Conservation (phyloP, 176 grass and related monocot genomes). For the Carex littledalei region DNA sequence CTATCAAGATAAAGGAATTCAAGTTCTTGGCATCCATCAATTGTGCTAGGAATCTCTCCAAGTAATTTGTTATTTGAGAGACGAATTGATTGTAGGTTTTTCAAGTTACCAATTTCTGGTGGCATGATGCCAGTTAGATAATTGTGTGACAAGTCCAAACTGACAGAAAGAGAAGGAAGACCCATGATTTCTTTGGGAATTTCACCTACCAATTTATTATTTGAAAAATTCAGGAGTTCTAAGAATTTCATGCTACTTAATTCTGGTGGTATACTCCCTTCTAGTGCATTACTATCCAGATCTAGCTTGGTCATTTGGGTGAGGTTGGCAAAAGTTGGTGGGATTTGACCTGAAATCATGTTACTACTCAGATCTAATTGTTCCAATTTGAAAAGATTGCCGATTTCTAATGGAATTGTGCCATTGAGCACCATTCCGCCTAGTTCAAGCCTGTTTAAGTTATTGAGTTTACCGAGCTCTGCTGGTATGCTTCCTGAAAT, state of each 20-base stretch:
- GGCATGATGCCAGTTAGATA: not conserved
- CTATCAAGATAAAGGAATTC: slow-evolving; percentile 9
- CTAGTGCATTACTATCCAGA: not conserved
- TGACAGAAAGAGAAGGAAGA: not conserved
- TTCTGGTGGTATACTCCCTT: not conserved
- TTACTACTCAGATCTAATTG: not conserved
- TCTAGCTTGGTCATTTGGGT: not conserved
- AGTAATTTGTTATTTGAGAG: slow-evolving; percentile 25
- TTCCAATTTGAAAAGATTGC: not conserved
- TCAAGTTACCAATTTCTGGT: slow-evolving; percentile 21
- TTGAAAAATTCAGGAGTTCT: slow-evolving; percentile 1
- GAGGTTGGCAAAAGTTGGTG: not conserved
- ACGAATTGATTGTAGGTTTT: not conserved
- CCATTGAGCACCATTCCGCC: not conserved
- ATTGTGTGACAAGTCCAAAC: not conserved
- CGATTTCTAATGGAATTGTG: not conserved
- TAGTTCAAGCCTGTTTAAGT: not conserved
- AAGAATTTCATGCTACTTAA: slow-evolving; percentile 19
- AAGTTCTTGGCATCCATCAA: slow-evolving; percentile 11
- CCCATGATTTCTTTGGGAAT: slow-evolving; percentile 14
- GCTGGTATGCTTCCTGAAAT: not conserved
- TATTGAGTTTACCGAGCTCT: not conserved
- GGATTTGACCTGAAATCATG: not conserved
- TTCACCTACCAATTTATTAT: slow-evolving; percentile 24
- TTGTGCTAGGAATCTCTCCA: slow-evolving; percentile 22